phyloP scores from a whole-genome alignment of 1,284 basidiomycete species.

The Coniophora puteana region DNA sequence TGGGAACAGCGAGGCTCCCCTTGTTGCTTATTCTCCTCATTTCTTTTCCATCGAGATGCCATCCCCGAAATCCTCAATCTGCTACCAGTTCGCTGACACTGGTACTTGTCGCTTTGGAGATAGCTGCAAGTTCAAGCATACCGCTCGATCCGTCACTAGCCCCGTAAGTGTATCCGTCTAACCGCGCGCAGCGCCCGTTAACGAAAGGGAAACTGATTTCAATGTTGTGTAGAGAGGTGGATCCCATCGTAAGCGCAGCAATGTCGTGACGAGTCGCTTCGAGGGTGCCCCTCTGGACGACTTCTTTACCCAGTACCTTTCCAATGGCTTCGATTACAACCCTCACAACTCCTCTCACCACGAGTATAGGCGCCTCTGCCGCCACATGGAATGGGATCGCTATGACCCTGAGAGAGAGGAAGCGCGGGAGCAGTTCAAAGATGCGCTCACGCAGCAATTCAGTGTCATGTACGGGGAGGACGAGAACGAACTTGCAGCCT shows the following conservation, averaged over 20 bases:
- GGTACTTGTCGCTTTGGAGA: conserved; percentile 1
- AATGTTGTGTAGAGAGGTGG: background rate
- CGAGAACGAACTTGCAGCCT: conserved; percentile 22
- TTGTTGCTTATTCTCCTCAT: no score
- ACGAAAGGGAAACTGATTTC: no score
- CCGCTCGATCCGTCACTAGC: background rate
- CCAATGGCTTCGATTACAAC: conserved; percentile 13
- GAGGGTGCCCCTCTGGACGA: conserved; percentile 11
- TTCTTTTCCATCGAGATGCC: background rate
- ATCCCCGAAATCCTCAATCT: background rate
- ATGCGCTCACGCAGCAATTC: conserved; percentile 29
- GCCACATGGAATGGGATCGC: background rate
- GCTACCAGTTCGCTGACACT: background rate
- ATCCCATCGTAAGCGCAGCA: background rate
- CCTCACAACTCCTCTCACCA: conserved; percentile 6
- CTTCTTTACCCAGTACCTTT: conserved; percentile 10
- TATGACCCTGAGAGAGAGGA: conserved; percentile 1
- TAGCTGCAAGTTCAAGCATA: conserved; percentile 1
- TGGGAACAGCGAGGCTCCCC: no score
- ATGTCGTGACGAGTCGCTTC: conserved; percentile 2
- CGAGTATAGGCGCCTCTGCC: conserved; percentile 15
- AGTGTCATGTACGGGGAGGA: conserved; percentile 28
- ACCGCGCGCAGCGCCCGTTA: background rate
- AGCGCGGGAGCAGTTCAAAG: conserved; percentile 13
- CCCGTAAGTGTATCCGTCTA: background rate